Evolutionary conservation across 192 early-diverging fungal species (phyloP).

Genomic region (Dissophora ornata): DNA sequence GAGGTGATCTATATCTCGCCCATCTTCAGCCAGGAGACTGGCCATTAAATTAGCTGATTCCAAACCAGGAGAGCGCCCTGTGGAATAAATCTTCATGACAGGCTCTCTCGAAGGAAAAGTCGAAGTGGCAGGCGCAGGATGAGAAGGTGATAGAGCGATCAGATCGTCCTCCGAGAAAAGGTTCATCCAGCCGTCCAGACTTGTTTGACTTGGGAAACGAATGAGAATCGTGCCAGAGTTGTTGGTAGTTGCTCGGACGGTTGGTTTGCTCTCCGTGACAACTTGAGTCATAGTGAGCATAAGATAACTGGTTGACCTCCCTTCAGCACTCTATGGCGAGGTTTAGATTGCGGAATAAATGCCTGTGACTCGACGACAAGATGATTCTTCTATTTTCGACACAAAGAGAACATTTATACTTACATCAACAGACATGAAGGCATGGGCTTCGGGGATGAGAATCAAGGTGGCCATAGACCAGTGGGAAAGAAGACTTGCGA

Average conservation of each 20-base stretch:
- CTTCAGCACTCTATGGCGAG: slow-evolving; percentile 7
- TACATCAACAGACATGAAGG: slow-evolving; percentile 36
- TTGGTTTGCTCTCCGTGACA: not conserved
- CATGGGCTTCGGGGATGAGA: slow-evolving; percentile 33
- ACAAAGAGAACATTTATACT: no score
- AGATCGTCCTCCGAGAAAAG: slow-evolving; percentile 26
- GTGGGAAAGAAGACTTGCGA: slow-evolving; percentile 17
- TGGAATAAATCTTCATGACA: no score
- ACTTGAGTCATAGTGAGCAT: slow-evolving; percentile 19
- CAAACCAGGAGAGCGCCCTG: no score
- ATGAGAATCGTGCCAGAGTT: slow-evolving; percentile 5
- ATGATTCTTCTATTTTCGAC: no score
- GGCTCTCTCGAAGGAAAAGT: no score
- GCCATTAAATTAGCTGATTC: no score
- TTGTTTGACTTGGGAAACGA: slow-evolving; percentile 9
- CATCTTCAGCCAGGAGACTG: no score
- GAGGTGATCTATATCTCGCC: no score
- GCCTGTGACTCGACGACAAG: no score
- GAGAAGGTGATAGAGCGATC: not conserved
- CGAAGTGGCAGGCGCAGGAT: no score
- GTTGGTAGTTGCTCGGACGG: slow-evolving; percentile 7
- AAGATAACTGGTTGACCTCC: slow-evolving; percentile 21
- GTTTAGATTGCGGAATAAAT: not conserved
- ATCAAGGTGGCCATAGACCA: slow-evolving; percentile 38
- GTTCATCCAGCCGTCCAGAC: slow-evolving; percentile 16